Percentiles rank a stretch among this genome's conserved stretches.
Evolutionary conservation across 129 eudicot genomes (phyloP).

Genomic region (Flaveria bidentis): DNA sequence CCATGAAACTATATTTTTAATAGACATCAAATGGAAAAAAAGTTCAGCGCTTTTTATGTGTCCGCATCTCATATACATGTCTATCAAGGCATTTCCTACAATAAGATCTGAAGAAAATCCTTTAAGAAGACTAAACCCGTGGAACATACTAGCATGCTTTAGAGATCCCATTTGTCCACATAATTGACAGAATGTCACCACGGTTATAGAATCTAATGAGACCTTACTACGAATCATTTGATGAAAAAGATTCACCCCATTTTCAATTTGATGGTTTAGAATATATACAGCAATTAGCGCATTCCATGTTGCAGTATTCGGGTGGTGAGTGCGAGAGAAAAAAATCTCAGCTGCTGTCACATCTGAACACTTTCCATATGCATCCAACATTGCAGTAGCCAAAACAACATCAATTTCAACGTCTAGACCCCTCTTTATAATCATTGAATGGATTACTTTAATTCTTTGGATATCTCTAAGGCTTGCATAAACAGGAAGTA

Average conservation of each 20-base stretch:
- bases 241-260: conserved; percentile 33
- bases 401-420: conserved; percentile 39
- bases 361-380: conserved; percentile 54
- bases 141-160: conserved; percentile 40
- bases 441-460: conserved; percentile 33
- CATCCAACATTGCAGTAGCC: conserved; percentile 43
- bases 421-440: conserved; percentile 36
- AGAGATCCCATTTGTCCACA: conserved; percentile 35
- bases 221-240: conserved; percentile 33
- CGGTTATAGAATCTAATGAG: conserved; percentile 36
- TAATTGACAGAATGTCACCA: conserved; percentile 34
- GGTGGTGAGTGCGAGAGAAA: conserved; percentile 26
- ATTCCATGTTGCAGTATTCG: conserved; percentile 46
- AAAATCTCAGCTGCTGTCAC: conserved; percentile 36
- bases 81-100: conserved; percentile 42
- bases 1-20: conserved; percentile 49
- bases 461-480: conserved; percentile 30
- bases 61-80: conserved; percentile 49
- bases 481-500: conserved; percentile 42
- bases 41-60: conserved; percentile 31
- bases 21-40: conserved; percentile 31
- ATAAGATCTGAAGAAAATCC: conserved; percentile 47
- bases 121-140: conserved; percentile 35
- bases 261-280: conserved; percentile 25
- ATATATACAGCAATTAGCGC: conserved; percentile 39